Base-by-base conservation (phyloP, 1,284 basidiomycete species). In the Agroathelia rolfsii region DNA sequence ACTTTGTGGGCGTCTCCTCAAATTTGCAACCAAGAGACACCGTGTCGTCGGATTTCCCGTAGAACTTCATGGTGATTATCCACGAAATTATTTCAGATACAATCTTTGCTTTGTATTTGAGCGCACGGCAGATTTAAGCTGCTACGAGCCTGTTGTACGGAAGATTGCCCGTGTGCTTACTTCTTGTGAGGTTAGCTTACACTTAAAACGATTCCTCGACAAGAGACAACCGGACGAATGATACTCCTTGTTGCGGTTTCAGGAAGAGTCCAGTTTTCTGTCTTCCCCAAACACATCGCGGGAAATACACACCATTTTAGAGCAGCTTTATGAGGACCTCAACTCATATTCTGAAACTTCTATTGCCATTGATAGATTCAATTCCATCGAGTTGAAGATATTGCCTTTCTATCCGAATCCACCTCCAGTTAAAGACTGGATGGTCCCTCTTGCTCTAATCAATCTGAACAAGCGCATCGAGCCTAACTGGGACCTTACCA, bases 41-140 rank as follows among this genome's bases (percentile, higher is more conserved):
- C 76, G 86, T 34, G 76, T 96, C 38, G 79, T 94, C 37, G 90
- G 92, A 0, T 87, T 92, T 47, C 92, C 93, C 3, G 78, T 86
- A 30, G 72, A 83, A 40, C 64, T 95, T 47, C 53, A 67, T 51
- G 64, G 72, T 43, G 51, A 73, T 40, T 95, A 95, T 49, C 67
- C 76, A 41, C 69, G 89, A 23, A 83, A 90, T 50, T 85, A 85
- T 57, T 95, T 97, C 56, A 74, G 86, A 48, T 98, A 92, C 63
- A 98, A 97, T 51, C 60, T 97, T 21, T 95, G 89, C 53, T 95
- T 97, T 55, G 94, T 97, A 4, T 98, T 99, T 52, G 87, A 94
- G 30, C 73, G 79, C 23, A 69, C 71, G 15, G 87, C 90, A 2
- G 92, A 94, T 49, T 61, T 96, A 25, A 86, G 86, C 46, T 90